phyloP scores from a whole-genome alignment of 2,329 filamentous ascomycete genomes.

The Furcasterigmium furcatum region DNA sequence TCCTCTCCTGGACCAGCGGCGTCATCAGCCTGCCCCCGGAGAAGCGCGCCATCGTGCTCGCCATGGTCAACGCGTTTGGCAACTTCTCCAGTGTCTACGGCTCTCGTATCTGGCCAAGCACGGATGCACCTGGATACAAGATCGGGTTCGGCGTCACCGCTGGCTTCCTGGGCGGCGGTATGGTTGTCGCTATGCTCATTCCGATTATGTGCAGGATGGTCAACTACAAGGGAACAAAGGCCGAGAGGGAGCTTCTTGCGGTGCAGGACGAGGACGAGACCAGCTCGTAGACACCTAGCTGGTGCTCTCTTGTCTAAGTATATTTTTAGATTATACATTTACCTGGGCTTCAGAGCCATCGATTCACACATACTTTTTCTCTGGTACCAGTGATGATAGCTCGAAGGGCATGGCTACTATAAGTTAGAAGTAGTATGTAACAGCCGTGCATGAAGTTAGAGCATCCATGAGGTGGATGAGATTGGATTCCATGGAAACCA shows the following conservation, averaged over 20 bases:
- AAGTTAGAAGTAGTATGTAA: too few species aligned
- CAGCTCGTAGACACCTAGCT: too few species aligned
- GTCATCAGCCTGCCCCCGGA: constrained; percentile 20
- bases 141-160: constrained; percentile 24
- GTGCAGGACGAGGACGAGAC: neutral
- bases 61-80: constrained; percentile 25
- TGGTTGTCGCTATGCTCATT: constrained; percentile 16
- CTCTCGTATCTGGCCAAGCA: constrained; percentile 22
- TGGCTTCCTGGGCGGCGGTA: constrained; percentile 19
- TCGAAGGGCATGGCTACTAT: too few species aligned
- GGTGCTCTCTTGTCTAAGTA: too few species aligned
- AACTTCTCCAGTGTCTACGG: constrained; percentile 26
- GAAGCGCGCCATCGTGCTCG: constrained; percentile 26
- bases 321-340: too few species aligned
- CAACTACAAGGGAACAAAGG: constrained; percentile 11
- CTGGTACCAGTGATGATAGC: too few species aligned
- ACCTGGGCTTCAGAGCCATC: too few species aligned
- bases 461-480: too few species aligned
- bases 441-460: too few species aligned
- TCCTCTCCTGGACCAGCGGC: constrained; percentile 23
- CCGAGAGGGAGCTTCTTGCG: constrained; percentile 10
- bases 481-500: too few species aligned
- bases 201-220: constrained; percentile 15
- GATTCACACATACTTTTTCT: too few species aligned
- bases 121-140: constrained; percentile 19